Evolutionary conservation across 176 grass and related monocot genomes (phyloP), one percentile per base, ranked within the genome.

Genomic region (Chrysopogon serrulatus): DNA sequence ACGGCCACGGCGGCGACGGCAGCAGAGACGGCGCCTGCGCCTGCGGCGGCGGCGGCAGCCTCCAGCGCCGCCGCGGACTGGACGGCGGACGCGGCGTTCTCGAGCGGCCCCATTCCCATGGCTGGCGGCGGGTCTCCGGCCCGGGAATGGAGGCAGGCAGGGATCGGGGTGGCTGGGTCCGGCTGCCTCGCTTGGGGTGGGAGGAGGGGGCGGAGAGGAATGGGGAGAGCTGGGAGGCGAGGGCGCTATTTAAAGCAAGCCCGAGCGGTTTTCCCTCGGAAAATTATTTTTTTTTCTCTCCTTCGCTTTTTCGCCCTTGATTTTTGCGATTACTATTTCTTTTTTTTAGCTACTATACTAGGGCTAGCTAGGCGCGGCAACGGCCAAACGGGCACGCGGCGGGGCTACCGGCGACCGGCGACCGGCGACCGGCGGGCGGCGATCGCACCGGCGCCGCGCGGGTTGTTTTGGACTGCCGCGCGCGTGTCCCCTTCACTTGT

Each of bases 71-170:
- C 56, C 12, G 66, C 42, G 36, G 43, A 26, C n/a, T 24, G 65
- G 43, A n/a, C n/a, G n/a, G n/a, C n/a, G n/a, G n/a, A 4, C 2
- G 49, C 69, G 69, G 49, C 62, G 77, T 42, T 74, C n/a, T 87
- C 74, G 17, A 79, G 33, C 5, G 74, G 59, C 37, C 79, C 79
- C 88, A 87, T 90, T 79, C 74, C 88, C 88, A 90, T 90, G 88
- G 84, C 73, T 74, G 33, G 70, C 37, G 40, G 33, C 26, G 47
- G 32, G 28, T 51, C 28, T 74, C 62, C 42, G 74, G 10, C 48
- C 71, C 8, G 60, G 69, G 80, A 87, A 82, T 51, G 80, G 83
- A 53, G 35, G 60, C 49, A n/a, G 45, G 47, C 7, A 4, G 79
- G 36, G 71, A 56, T 66, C 49, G 59, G 41, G 34, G 30, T 15